Percentiles rank a stretch among this genome's conserved stretches.
These are phyloP conservation scores for Cryoendolithus antarcticus DNA, from an alignment of 2,329 filamentous ascomycete genomes.

Conservation along the genomic window DNA sequence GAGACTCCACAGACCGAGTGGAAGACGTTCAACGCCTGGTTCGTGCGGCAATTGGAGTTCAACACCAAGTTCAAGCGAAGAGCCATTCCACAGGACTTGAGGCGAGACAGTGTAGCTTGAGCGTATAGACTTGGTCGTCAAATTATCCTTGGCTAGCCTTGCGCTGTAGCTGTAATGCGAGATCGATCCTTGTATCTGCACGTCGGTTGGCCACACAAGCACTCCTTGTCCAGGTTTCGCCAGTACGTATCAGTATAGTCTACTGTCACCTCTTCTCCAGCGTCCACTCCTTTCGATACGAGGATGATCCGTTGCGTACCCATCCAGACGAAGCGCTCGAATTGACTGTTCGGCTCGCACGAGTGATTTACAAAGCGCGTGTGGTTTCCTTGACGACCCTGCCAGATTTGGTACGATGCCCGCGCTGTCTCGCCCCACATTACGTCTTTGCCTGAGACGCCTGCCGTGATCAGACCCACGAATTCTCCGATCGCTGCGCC, in stretches of 20 bases:
- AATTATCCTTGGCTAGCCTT: neutral
- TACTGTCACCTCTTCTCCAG: conserved; percentile 43
- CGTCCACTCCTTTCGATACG: conserved; percentile 42
- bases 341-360: conserved; percentile 45
- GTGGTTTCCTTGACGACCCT: conserved; percentile 44
- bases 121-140: neutral
- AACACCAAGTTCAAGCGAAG: conserved; percentile 30
- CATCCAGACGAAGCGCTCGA: conserved; percentile 45
- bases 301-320: conserved; percentile 43
- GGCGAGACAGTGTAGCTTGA: conserved; percentile 5
- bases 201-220: conserved; percentile 41
- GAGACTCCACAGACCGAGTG: conserved; percentile 29
- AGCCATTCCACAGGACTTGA: conserved; percentile 7
- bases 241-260: conserved; percentile 49
- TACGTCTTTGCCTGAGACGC: conserved; percentile 40
- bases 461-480: conserved; percentile 42
- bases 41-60: conserved; percentile 36
- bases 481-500: conserved; percentile 45
- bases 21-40: conserved; percentile 43
- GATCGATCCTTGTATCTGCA: conserved; percentile 31
- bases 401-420: conserved; percentile 46
- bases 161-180: conserved; percentile 1
- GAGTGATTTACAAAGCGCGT: conserved; percentile 49
- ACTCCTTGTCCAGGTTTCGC: conserved; percentile 41
- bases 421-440: conserved; percentile 34